phyloP scores from a whole-genome alignment of 78 protist genomes.

The Capsaspora owczarzaki region DNA sequence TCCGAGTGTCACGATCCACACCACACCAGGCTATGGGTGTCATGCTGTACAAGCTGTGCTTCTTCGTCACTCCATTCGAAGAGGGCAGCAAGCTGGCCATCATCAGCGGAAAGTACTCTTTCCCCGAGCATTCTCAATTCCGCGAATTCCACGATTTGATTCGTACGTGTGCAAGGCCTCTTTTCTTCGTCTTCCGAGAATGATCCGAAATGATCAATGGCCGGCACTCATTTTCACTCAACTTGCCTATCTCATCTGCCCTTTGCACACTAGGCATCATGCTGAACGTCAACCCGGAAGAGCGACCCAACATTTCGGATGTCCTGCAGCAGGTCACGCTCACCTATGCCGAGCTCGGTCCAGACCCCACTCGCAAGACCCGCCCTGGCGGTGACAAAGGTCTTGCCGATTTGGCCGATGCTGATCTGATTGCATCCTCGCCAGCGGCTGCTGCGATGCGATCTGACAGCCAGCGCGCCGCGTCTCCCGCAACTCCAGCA shows the following conservation, averaged over 20 bases:
- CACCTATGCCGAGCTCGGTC: not conserved
- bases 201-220: too few species aligned
- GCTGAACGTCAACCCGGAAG: not conserved
- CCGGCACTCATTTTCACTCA: not conserved
- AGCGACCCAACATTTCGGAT: not conserved
- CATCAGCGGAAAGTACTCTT: not conserved
- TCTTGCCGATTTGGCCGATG: not conserved
- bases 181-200: not conserved
- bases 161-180: not conserved
- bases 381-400: not conserved
- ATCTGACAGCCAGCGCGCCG: too few species aligned
- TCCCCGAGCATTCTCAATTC: not conserved
- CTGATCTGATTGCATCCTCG: not conserved
- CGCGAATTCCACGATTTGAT: not conserved
- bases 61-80: not conserved
- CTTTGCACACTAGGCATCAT: not conserved
- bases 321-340: not conserved
- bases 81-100: slow-evolving; percentile 4
- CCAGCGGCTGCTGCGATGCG: too few species aligned
- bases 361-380: not conserved
- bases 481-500: too few species aligned
- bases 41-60: not conserved
- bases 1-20: too few species aligned
- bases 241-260: not conserved
- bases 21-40: not conserved